phyloP scores from a whole-genome alignment of 2,329 filamentous ascomycete genomes.

The Chrysoporthe deuterocubensis region DNA sequence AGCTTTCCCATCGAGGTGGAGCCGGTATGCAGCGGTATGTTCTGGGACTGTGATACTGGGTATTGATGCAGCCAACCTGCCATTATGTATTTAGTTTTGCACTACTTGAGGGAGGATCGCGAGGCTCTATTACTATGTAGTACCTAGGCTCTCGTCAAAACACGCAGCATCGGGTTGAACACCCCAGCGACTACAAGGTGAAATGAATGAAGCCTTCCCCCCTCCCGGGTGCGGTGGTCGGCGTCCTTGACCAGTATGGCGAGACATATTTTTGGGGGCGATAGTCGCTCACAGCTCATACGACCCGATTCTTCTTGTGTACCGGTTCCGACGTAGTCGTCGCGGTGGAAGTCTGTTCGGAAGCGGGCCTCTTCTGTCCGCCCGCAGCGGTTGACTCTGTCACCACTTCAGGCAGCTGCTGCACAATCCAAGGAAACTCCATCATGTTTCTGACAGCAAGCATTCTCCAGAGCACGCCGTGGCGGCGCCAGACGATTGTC shows the following conservation, averaged over 20 bases:
- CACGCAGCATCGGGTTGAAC: slow-evolving; percentile 32
- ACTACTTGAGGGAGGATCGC: too few relatives aligned
- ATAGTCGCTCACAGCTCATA: slow-evolving; percentile 24
- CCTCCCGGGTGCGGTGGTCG: slow-evolving; percentile 29
- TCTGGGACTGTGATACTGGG: too few relatives aligned
- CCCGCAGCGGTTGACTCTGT: slow-evolving; percentile 36
- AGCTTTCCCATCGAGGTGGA: too few relatives aligned
- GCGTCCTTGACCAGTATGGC: slow-evolving; percentile 25
- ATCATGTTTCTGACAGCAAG: too few relatives aligned
- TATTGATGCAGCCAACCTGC: too few relatives aligned
- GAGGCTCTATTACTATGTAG: too few relatives aligned
- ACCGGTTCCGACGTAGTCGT: too few relatives aligned
- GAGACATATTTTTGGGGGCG: too few relatives aligned
- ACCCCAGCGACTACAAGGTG: slow-evolving; percentile 33
- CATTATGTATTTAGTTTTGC: too few relatives aligned
- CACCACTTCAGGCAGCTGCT: slow-evolving; percentile 37
- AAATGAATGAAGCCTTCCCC: slow-evolving; percentile 5
- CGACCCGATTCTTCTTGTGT: slow-evolving; percentile 32
- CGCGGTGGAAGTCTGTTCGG: slow-evolving; percentile 27
- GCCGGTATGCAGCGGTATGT: too few relatives aligned
- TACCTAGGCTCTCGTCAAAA: slow-evolving; percentile 26
- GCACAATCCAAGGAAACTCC: slow-evolving; percentile 25
- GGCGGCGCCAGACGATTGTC: too few relatives aligned
- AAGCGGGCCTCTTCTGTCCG: slow-evolving; percentile 42
- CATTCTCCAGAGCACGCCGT: too few relatives aligned